These are phyloP conservation scores for Psophocarpus tetragonolobus DNA, from an alignment of 306 rosid genomes.

Conservation along the genomic window DNA sequence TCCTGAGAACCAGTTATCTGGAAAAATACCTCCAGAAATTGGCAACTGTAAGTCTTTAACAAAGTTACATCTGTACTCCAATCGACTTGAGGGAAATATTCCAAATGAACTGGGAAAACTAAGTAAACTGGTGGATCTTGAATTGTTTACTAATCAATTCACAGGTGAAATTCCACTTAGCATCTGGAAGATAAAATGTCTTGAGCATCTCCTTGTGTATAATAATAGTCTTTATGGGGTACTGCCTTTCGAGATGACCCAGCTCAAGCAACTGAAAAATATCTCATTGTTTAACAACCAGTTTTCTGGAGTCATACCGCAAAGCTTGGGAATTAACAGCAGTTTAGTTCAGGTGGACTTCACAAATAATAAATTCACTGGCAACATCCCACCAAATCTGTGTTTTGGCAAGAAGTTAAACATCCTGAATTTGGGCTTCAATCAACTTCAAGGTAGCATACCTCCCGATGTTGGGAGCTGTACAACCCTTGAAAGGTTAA, in stretches of 20 bases:
- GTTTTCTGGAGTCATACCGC: conserved; percentile 81
- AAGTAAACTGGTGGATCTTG: conserved; percentile 49
- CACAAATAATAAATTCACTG: conserved; percentile 59
- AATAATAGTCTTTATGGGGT: conserved; percentile 72
- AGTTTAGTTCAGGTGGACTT: conserved; percentile 65
- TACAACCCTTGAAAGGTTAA: conserved; percentile 62
- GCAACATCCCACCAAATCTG: conserved; percentile 73
- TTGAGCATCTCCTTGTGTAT: conserved; percentile 58
- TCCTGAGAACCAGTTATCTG: conserved; percentile 57
- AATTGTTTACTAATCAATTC: conserved; percentile 56
- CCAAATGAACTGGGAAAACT: conserved; percentile 72
- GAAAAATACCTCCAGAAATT: conserved; percentile 69
- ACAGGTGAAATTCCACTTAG: conserved; percentile 75
- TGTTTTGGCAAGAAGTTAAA: conserved; percentile 62
- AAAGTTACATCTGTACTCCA: conserved; percentile 49
- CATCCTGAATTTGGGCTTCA: conserved; percentile 52
- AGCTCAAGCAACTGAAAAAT: conserved; percentile 63
- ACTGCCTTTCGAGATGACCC: conserved; percentile 67
- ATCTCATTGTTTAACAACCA: conserved; percentile 65
- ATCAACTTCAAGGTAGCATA: conserved; percentile 67
- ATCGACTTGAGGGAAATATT: conserved; percentile 70
- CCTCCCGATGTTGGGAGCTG: conserved; percentile 73
- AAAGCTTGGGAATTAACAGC: conserved; percentile 68
- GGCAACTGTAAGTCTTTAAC: conserved; percentile 67
- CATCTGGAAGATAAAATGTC: conserved; percentile 81